These are phyloP conservation scores for Lecanoromycetidae sp. DNA, from an alignment of 2,329 filamentous ascomycete species.

Conservation along the genomic window DNA sequence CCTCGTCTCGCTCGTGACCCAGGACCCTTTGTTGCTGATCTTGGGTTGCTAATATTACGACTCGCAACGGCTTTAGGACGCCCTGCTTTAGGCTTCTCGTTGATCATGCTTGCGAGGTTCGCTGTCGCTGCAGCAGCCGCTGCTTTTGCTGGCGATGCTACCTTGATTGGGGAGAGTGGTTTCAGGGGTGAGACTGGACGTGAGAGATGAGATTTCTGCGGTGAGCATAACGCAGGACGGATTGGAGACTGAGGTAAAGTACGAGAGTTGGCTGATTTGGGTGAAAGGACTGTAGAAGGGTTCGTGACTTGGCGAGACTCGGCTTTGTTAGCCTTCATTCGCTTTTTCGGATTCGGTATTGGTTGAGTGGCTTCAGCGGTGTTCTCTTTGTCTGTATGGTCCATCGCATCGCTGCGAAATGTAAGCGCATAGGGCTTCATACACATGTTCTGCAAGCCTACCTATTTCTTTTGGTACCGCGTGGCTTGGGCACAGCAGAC, in stretches of 20 bases:
- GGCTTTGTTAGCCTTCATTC: constrained; percentile 27
- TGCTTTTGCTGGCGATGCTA: constrained; percentile 45
- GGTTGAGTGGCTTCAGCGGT: constrained; percentile 28
- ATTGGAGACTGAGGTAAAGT: constrained; percentile 48
- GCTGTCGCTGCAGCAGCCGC: constrained; percentile 29
- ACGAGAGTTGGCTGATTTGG: constrained; percentile 69
- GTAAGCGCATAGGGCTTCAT: constrained; percentile 19
- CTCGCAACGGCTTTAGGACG: constrained; percentile 33
- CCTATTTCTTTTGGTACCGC: constrained; percentile 19
- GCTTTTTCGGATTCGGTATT: constrained; percentile 62
- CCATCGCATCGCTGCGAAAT: constrained; percentile 47
- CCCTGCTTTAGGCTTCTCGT: constrained; percentile 46
- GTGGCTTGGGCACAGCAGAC: background rate
- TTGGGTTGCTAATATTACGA: constrained; percentile 24
- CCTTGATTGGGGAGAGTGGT: constrained; percentile 30
- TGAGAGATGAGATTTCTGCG: constrained; percentile 45
- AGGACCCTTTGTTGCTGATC: constrained; percentile 28
- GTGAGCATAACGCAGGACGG: constrained; percentile 35
- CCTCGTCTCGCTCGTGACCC: constrained; percentile 25
- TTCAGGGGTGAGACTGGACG: constrained; percentile 54
- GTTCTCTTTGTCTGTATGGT: constrained; percentile 66
- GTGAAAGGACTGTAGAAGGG: constrained; percentile 58
- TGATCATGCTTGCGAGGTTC: constrained; percentile 44
- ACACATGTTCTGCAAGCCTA: constrained; percentile 14
- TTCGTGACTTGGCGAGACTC: constrained; percentile 21